Conservation (phyloP, 495 filamentous ascomycete genomes). For the Penicillium riverlandense region DNA sequence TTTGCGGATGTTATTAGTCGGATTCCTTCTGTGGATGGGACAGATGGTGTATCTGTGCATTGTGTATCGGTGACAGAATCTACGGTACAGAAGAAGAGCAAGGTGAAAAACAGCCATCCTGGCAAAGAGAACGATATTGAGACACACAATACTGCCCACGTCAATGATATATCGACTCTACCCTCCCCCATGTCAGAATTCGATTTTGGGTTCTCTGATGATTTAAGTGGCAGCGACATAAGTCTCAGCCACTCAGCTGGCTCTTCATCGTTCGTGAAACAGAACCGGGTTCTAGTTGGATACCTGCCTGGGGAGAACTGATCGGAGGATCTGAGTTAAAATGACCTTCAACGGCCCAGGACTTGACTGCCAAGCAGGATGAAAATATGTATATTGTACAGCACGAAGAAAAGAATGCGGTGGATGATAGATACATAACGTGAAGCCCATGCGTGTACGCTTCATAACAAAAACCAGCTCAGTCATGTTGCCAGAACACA, state of each 20-base stretch:
- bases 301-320: no score
- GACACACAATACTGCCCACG: no score
- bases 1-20: constrained; percentile 12
- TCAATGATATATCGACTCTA: not conserved
- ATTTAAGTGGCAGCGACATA: constrained; percentile 12
- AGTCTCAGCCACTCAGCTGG: not conserved
- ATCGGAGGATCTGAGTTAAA: no score
- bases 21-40: not conserved
- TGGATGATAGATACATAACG: not conserved
- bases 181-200: constrained; percentile 16
- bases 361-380: no score
- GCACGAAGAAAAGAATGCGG: not conserved
- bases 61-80: constrained; percentile 2
- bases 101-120: not conserved
- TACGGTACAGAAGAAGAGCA: not conserved
- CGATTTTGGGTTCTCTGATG: constrained; percentile 18
- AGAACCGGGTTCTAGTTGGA: no score
- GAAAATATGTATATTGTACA: no score
- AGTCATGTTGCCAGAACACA: no score
- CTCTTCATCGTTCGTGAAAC: no score
- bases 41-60: constrained; percentile 4
- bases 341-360: no score
- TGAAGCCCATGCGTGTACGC: constrained; percentile 3
- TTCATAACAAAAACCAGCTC: not conserved
- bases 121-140: not conserved